Base-by-base conservation (phyloP, 345 rosid species). In the Zanthoxylum bungeanum region DNA sequence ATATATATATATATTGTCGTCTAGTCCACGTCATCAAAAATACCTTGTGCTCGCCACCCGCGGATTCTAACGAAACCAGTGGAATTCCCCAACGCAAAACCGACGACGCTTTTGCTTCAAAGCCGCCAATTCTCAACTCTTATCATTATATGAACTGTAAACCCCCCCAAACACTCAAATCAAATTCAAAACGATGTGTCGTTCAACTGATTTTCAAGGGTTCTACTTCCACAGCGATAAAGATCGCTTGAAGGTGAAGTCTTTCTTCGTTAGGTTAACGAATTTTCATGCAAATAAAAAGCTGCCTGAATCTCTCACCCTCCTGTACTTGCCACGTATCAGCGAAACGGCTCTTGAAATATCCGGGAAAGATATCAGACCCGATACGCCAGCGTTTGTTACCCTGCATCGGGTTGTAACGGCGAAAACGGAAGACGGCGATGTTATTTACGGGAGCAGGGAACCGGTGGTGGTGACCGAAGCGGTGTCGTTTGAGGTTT, bases 401-500 rank as follows among this genome's bases (percentile, higher is more conserved):
- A 80, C 89, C 24, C 90, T 92, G 16, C 86, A 94, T 71, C 76
- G 93, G 37, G 81, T 82, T 14, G 83, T 87, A 1, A 50, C 81
- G 0, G 78, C 64, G 60, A 33, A 55, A 55, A 73, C 77, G 50
- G 72, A 65, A 2, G 62, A 75, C 2, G 85, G 77, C 34, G 85
- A 78, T 46, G 85, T 73, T 10, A 50, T 85, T 2, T 94, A 82
- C 75, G 94, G 89, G 25, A 84, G 88, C 36, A 83, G 92, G 47
- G 93, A 89, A 65, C 80, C 66, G 21, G 92, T 92, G 11, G 77
- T 81, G 68, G 86, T 80, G 0, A 63, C 83, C 62, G 91, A 82
- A 25, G 93, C 89, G 44, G 83, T 87, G 56, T 84, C 88, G 61
- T 90, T 94, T 79, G 97, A 87, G 76, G 91, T 92, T 22, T 90